Percentiles rank a stretch among this genome's conserved stretches.
phyloP scores from a whole-genome alignment of 2,329 filamentous ascomycete genomes.

The Aspergillus clavatus region DNA sequence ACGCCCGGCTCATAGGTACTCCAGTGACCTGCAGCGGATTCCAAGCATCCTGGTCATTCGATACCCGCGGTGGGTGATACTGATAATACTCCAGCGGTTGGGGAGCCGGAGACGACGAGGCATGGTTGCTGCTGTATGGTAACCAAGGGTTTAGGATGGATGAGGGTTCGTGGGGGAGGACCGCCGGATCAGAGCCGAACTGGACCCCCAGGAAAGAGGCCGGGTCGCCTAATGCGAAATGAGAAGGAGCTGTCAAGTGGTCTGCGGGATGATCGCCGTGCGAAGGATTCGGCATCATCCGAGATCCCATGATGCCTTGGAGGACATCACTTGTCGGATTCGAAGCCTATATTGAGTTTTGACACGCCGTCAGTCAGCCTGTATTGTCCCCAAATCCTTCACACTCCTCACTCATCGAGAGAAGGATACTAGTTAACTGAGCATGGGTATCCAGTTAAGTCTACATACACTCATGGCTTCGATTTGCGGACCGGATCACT shows the following conservation, averaged over 20 bases:
- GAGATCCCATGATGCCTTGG: conserved; percentile 27
- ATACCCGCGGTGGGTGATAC: conserved; percentile 17
- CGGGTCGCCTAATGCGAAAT: conserved; percentile 17
- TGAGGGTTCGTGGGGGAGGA: conserved; percentile 16
- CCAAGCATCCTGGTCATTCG: conserved; percentile 29
- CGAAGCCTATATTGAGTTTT: no score
- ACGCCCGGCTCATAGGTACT: conserved; percentile 13
- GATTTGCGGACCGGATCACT: neutral
- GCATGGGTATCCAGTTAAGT: no score
- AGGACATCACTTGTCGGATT: conserved; percentile 22
- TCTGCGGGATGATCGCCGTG: conserved; percentile 11
- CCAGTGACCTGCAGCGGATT: conserved; percentile 30
- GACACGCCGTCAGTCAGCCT: no score
- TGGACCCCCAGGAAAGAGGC: conserved; percentile 25
- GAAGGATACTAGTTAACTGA: no score
- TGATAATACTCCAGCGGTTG: conserved; percentile 20
- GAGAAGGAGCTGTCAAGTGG: conserved; percentile 9
- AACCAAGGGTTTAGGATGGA: conserved; percentile 20
- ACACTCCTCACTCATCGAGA: no score
- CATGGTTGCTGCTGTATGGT: conserved; percentile 6
- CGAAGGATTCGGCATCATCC: conserved; percentile 9
- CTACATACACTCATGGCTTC: conserved; percentile 17
- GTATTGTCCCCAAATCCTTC: no score
- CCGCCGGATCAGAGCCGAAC: conserved; percentile 18
- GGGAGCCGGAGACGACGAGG: conserved; percentile 15